phyloP scores from a whole-genome alignment of 768 basidiomycete species.

The Russula sp. region DNA sequence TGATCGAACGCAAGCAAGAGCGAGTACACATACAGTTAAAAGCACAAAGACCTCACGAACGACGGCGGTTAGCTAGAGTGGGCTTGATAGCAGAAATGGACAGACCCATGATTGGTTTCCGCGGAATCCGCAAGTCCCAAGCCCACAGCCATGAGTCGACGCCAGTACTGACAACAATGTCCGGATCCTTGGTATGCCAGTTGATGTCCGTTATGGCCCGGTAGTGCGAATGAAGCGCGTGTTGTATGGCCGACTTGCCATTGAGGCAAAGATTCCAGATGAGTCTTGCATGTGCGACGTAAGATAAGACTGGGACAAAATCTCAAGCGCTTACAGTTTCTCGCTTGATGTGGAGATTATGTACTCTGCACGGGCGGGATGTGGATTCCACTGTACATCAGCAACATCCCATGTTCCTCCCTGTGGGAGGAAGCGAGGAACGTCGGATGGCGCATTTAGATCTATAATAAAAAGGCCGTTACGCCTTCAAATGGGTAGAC shows the following conservation, averaged over 20 bases:
- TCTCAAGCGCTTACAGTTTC: slow-evolving; percentile 54
- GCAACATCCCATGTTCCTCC: slow-evolving; percentile 96
- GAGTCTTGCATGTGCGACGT: slow-evolving; percentile 41
- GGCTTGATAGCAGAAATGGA: neutral
- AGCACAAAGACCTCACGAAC: slow-evolving; percentile 44
- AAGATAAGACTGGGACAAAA: neutral
- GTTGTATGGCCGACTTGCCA: slow-evolving; percentile 75
- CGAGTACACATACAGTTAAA: slow-evolving; percentile 42
- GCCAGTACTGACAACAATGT: slow-evolving; percentile 82
- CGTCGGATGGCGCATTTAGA: slow-evolving; percentile 76
- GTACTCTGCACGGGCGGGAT: slow-evolving; percentile 65
- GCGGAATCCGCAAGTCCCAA: slow-evolving; percentile 69
- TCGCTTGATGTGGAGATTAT: slow-evolving; percentile 86
- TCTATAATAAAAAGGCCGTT: slow-evolving; percentile 95
- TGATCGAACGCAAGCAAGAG: neutral
- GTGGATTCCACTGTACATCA: slow-evolving; percentile 91
- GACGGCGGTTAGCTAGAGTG: neutral
- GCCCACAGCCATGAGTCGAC: slow-evolving; percentile 94
- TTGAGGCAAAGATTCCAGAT: slow-evolving; percentile 88
- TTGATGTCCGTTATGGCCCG: slow-evolving; percentile 98
- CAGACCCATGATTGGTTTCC: slow-evolving; percentile 63
- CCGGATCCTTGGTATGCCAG: slow-evolving; percentile 85
- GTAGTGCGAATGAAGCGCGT: slow-evolving; percentile 83
- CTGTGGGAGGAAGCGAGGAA: slow-evolving; percentile 92
- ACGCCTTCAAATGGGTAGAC: slow-evolving; percentile 39